A percentile compares a stretch with the other conserved stretches of the same genome.
Evolutionary conservation across 441 rosid genomes (phyloP).

Genomic region (Populus hybrid): DNA sequence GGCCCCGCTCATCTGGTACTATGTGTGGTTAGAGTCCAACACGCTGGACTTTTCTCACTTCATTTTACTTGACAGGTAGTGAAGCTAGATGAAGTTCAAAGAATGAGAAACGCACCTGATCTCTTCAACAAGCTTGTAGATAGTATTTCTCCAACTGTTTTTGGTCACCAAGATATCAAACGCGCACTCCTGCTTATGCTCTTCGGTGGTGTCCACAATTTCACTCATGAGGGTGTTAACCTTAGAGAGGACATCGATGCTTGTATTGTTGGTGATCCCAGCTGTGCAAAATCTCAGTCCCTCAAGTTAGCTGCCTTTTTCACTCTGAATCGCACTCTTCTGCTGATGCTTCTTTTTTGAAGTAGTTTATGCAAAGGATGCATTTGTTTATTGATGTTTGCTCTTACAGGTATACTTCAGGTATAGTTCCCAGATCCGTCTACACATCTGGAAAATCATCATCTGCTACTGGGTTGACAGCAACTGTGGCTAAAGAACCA

Average conservation of each 20-base stretch:
- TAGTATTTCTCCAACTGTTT: slow-evolving; percentile 81
- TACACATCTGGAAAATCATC: slow-evolving; percentile 98
- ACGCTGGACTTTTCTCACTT: neutral
- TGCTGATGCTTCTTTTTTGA: no score
- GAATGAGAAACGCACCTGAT: slow-evolving; percentile 85
- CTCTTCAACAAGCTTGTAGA: slow-evolving; percentile 87
- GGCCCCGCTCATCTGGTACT: no score
- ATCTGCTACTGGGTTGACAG: slow-evolving; percentile 97
- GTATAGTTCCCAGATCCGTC: slow-evolving; percentile 94
- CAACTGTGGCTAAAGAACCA: slow-evolving; percentile 96
- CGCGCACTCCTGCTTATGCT: slow-evolving; percentile 93
- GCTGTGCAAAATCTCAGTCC: slow-evolving; percentile 98
- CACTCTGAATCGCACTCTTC: slow-evolving; percentile 8
- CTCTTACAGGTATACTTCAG: slow-evolving; percentile 65
- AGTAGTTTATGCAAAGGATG: neutral
- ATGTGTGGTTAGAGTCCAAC: no score
- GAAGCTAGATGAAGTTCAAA: slow-evolving; percentile 73
- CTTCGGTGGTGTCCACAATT: slow-evolving; percentile 84
- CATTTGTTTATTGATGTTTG: slow-evolving; percentile 3
- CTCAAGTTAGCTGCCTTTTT: slow-evolving; percentile 58
- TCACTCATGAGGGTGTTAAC: slow-evolving; percentile 90
- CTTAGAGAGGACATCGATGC: slow-evolving; percentile 96
- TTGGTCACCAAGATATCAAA: slow-evolving; percentile 96
- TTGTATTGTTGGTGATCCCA: slow-evolving; percentile 97
- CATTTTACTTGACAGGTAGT: slow-evolving; percentile 47